Evolutionary conservation across 305 asterid species (phyloP).

Genomic region (Fraxinus baroniana): DNA sequence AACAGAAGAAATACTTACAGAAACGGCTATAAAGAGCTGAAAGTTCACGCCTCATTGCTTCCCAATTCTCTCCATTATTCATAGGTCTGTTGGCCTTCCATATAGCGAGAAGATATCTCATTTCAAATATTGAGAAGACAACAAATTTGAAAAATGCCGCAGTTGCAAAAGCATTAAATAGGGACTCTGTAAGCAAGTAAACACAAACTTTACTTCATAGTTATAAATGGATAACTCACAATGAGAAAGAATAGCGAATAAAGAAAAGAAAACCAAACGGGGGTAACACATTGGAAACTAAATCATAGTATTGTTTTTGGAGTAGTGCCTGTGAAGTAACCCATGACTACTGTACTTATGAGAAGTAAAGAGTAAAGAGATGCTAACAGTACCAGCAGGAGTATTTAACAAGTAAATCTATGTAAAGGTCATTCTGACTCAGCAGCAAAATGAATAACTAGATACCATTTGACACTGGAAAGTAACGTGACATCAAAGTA

Average conservation of each 20-base stretch:
- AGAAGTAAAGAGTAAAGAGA: neutral
- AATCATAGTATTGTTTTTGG: neutral
- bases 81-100: constrained; percentile 87
- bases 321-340: neutral
- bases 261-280: constrained; percentile 1
- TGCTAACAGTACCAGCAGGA: neutral
- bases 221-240: constrained; percentile 3
- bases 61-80: constrained; percentile 92
- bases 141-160: constrained; percentile 99
- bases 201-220: constrained; percentile 13
- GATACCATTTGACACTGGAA: neutral
- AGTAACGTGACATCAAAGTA: too few relatives aligned
- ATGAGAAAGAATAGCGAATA: neutral
- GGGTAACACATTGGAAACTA: neutral
- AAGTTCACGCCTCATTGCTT: constrained; percentile 94
- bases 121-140: constrained; percentile 97
- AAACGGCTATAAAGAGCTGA: constrained; percentile 96
- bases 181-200: constrained; percentile 66
- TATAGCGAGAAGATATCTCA: constrained; percentile 96
- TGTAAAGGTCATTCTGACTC: neutral
- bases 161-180: constrained; percentile 97
- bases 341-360: neutral
- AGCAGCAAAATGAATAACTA: neutral
- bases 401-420: neutral
- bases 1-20: constrained; percentile 60